Conservation (phyloP, 192 early-diverging fungal genomes). For the Umbelopsis sp. region DNA sequence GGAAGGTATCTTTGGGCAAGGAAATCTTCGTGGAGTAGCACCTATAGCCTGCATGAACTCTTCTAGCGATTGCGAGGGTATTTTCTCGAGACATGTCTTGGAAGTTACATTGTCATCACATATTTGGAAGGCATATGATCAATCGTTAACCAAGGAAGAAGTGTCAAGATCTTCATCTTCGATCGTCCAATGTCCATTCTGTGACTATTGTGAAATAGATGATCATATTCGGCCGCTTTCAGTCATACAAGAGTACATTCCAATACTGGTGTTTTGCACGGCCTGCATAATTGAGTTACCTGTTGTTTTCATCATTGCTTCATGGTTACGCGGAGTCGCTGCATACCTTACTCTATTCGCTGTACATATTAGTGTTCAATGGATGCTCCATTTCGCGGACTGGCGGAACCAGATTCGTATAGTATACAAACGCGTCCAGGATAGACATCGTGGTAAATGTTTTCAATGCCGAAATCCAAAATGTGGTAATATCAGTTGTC, state of each 20-base stretch:
- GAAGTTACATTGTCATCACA: constrained; percentile 23
- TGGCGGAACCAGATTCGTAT: constrained; percentile 17
- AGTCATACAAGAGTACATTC: constrained; percentile 12
- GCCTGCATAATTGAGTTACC: constrained; percentile 1
- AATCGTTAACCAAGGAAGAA: constrained; percentile 28
- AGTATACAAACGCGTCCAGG: constrained; percentile 27
- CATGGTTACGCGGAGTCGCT: constrained; percentile 15
- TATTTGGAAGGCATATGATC: constrained; percentile 35
- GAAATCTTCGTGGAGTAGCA: constrained; percentile 29
- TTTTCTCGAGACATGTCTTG: constrained; percentile 19
- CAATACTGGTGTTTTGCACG: not conserved
- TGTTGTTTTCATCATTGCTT: constrained; percentile 5
- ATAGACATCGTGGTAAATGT: constrained; percentile 30
- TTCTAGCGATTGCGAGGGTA: constrained; percentile 30
- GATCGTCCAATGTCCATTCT: constrained; percentile 36
- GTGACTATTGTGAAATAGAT: constrained; percentile 41
- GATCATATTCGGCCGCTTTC: constrained; percentile 23
- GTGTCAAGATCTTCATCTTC: constrained; percentile 11
- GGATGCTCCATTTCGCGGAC: constrained; percentile 10
- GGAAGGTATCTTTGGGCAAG: constrained; percentile 50
- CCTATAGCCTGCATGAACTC: constrained; percentile 34
- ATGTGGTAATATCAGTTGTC: constrained; percentile 49
- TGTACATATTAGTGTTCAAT: constrained; percentile 9
- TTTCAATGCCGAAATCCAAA: constrained; percentile 55
- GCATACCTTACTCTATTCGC: constrained; percentile 15